Evolutionary conservation across 305 asterid genomes (phyloP).

Genomic region (Fraxinus paxiana): DNA sequence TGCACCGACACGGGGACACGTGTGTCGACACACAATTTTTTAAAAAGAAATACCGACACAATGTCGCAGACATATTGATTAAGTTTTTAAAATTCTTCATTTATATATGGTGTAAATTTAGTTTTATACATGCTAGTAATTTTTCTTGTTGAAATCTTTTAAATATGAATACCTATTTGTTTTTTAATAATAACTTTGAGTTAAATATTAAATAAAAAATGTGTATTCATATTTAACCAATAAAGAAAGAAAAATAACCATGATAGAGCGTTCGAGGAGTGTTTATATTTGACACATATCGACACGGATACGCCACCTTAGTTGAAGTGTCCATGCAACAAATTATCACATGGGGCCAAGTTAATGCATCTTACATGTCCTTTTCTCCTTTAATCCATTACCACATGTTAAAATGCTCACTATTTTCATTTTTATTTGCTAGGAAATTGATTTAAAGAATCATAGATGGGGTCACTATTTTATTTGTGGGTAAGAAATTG

Average conservation of each 20-base stretch:
- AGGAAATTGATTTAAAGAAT: conserved; percentile 90
- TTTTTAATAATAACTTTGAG: too few species aligned
- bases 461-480: conserved; percentile 97
- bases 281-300: neutral
- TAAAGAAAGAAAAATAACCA: neutral
- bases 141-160: too few species aligned
- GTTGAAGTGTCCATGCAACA: neutral
- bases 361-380: neutral
- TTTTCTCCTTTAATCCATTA: neutral
- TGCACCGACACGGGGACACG: too few species aligned
- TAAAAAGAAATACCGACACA: neutral
- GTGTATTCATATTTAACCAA: neutral
- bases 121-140: neutral
- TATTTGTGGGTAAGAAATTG: conserved; percentile 70
- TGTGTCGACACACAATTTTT: too few species aligned
- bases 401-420: neutral
- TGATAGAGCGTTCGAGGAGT: neutral
- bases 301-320: neutral
- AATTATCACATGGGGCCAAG: neutral
- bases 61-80: neutral
- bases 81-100: neutral
- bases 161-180: neutral
- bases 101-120: neutral
- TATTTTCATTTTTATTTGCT: conserved; percentile 19
- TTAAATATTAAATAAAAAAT: too few species aligned